Evolutionary conservation across 2,329 filamentous ascomycete species (phyloP).

Genomic region (Lecanicillium sp.): DNA sequence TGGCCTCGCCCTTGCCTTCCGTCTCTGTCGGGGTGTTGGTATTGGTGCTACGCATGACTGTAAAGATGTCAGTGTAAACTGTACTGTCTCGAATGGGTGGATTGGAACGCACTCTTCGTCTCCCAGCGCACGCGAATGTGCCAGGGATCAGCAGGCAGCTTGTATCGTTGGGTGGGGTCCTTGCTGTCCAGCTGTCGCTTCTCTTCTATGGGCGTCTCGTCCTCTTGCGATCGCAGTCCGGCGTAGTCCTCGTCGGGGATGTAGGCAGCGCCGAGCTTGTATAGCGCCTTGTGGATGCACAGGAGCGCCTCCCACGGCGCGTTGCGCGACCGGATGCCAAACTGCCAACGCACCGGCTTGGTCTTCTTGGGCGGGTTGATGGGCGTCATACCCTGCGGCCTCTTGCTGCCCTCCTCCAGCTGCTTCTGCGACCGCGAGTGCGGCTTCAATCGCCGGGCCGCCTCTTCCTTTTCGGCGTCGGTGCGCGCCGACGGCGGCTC

Average conservation of each 20-base stretch:
- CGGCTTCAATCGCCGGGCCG: conserved; percentile 73
- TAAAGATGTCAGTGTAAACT: not conserved
- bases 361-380: conserved; percentile 61
- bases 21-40: conserved; percentile 13
- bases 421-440: conserved; percentile 69
- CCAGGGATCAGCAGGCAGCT: conserved; percentile 90
- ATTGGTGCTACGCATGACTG: conserved; percentile 36
- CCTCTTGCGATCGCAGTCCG: conserved; percentile 22
- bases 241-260: conserved; percentile 59
- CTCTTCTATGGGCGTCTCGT: conserved; percentile 33
- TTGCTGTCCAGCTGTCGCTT: conserved; percentile 33
- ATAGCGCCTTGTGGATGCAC: conserved; percentile 88
- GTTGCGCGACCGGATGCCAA: conserved; percentile 91
- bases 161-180: conserved; percentile 60
- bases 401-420: conserved; percentile 56
- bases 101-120: conserved; percentile 63
- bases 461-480: conserved; percentile 74
- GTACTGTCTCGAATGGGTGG: not conserved
- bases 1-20: conserved; percentile 15
- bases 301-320: conserved; percentile 89
- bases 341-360: conserved; percentile 91
- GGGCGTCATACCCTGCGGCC: conserved; percentile 58
- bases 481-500: conserved; percentile 47
- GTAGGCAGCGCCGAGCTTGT: conserved; percentile 85
- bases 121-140: conserved; percentile 86